Evolutionary conservation across 441 rosid genomes (phyloP).

Genomic region (Melastoma candidum): DNA sequence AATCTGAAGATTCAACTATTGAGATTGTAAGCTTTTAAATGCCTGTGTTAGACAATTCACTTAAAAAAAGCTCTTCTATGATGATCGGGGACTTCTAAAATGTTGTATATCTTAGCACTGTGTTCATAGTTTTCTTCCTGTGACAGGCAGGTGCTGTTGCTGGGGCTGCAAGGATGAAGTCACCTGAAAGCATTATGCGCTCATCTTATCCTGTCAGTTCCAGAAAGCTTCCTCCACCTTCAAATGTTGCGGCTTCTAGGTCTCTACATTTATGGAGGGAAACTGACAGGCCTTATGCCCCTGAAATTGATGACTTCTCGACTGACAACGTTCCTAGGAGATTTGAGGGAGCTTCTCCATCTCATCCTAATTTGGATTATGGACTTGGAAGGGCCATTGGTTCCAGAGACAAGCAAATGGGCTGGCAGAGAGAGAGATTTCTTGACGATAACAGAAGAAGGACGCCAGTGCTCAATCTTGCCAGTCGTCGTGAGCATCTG

Average conservation of each 20-base stretch:
- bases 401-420: constrained; percentile 44
- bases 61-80: too few relatives aligned
- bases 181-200: constrained; percentile 28
- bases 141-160: constrained; percentile 24
- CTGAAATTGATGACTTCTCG: constrained; percentile 33
- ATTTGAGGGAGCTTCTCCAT: constrained; percentile 54
- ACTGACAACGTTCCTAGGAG: constrained; percentile 52
- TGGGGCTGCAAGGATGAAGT: constrained; percentile 32
- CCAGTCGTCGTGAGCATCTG: constrained; percentile 54
- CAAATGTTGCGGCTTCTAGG: constrained; percentile 32
- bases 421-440: constrained; percentile 45
- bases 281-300: constrained; percentile 26
- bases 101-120: too few relatives aligned
- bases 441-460: constrained; percentile 28
- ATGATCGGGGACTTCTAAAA: too few relatives aligned
- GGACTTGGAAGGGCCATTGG: constrained; percentile 35
- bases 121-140: constrained; percentile 31
- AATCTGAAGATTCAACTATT: constrained; percentile 53
- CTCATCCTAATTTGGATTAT: constrained; percentile 45
- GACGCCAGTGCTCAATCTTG: constrained; percentile 21
- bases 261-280: constrained; percentile 29
- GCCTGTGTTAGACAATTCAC: neutral
- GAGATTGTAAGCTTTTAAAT: constrained; percentile 56
- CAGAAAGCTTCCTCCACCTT: constrained; percentile 30
- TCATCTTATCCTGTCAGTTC: constrained; percentile 39